A percentile compares a stretch with the other conserved stretches of the same genome.
Conservation (phyloP, 202 grass and related monocot genomes). For the Setaria viridis region DNA sequence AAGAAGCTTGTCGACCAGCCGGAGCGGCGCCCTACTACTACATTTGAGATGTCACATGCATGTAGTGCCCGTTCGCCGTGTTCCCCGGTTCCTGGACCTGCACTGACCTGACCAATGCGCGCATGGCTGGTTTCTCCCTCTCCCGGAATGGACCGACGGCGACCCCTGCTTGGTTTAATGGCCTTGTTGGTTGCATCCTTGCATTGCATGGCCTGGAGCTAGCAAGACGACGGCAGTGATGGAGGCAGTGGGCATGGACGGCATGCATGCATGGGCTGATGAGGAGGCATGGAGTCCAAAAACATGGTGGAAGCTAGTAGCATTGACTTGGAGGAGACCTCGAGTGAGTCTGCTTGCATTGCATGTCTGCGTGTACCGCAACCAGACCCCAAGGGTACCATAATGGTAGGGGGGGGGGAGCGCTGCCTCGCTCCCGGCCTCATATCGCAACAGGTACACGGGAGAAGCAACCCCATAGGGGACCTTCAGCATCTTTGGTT, state of each 20-base stretch:
- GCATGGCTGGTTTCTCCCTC: background rate
- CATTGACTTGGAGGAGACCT: slow-evolving; percentile 46
- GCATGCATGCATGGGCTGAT: slow-evolving; percentile 4
- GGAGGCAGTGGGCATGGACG: background rate
- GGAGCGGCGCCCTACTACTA: background rate
- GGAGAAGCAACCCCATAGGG: background rate
- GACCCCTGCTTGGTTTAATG: background rate
- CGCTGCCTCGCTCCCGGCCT: background rate
- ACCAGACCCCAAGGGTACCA: slow-evolving; percentile 33
- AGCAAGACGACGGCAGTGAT: background rate
- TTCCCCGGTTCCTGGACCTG: background rate
- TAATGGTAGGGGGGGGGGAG: background rate
- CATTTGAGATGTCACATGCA: background rate
- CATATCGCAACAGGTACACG: slow-evolving; percentile 6
- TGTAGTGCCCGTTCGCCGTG: background rate
- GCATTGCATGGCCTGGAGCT: background rate
- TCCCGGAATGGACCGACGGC: slow-evolving; percentile 14
- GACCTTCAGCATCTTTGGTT: no score
- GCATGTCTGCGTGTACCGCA: background rate
- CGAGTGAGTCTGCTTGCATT: background rate
- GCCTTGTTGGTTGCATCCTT: no score
- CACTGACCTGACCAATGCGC: background rate
- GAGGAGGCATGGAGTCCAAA: background rate
- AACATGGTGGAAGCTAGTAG: background rate
- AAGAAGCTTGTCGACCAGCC: background rate